Evolutionary conservation across 2,329 filamentous ascomycete species (phyloP), one percentile per base, ranked within the genome.

Genomic region (Aspergillus sp.): DNA sequence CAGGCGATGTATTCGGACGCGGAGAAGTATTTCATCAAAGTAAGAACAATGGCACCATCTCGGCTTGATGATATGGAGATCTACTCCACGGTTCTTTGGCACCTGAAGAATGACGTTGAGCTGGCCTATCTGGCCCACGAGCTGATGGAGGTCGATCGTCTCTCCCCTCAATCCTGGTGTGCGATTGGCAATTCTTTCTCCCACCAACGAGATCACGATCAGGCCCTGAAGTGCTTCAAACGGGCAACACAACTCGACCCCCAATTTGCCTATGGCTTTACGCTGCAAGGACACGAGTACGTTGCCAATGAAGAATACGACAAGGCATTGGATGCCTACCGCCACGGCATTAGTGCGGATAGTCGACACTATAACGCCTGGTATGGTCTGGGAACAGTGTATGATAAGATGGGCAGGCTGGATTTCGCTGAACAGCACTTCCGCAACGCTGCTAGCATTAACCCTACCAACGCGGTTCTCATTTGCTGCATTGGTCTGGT

Each of bases 31-130:
- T 99, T 96, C 70, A 81, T 85, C 53, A 85, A 86, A 51, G 83
- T 99, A 59, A 86, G 91, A 47, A 83, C 87, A 29, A 80, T 94
- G 60, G 87, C 89, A 11, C 93, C 93, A 1, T 89, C 89, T 1
- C 85, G 90, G 3, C 80, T 95, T 42, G 88, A 96, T 67, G 92
- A 97, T 66, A 97, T 97, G 92, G 94, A 99, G 68, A 87, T 97
- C 32, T 99, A 96, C 73, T 97, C 93, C 13, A 99, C 94, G 0
- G 88, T 96, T n/a, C 81, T 99, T n/a, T 99, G 95, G 94, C 92
- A 97, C 71, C 77, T 97, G 57, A 96, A 96, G 72, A 87, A 89
- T 58, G 93, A 97, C 66, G 89, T 91, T 0, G 90, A 97, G 56
- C 80, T 99, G 19, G 92, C 93, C 0, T 96, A 94, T 72, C 80